These are phyloP conservation scores for Lasiodiplodia citricola DNA, from an alignment of 2,329 filamentous ascomycete species.

Conservation along the genomic window DNA sequence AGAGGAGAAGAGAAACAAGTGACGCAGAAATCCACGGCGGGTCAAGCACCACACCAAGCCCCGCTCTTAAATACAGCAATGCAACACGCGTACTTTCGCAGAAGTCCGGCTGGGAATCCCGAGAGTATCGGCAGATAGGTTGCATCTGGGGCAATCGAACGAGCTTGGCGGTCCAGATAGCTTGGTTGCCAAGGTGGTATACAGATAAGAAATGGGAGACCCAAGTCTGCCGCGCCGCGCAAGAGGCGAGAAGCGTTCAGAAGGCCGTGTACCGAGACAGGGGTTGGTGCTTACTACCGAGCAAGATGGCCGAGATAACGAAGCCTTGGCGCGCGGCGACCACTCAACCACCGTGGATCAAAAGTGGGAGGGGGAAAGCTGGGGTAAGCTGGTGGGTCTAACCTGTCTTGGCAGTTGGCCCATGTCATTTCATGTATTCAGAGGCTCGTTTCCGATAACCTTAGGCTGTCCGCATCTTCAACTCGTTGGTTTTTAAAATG, in stretches of 20 bases:
- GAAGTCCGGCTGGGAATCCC: slow-evolving; percentile 2
- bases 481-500: neutral
- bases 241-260: neutral
- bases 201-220: neutral
- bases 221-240: neutral
- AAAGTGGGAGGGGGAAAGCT: slow-evolving; percentile 19
- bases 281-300: neutral
- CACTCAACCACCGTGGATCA: neutral
- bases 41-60: neutral
- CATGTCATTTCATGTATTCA: neutral
- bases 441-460: neutral
- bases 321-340: neutral
- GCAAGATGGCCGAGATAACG: neutral
- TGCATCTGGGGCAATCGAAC: slow-evolving; percentile 1
- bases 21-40: neutral
- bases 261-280: neutral
- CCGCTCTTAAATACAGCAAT: slow-evolving; percentile 5
- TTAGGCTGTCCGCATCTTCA: neutral
- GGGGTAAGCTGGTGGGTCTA: slow-evolving; percentile 1
- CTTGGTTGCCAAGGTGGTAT: slow-evolving; percentile 7
- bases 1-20: neutral
- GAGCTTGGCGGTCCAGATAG: slow-evolving; percentile 3
- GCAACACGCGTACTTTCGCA: neutral
- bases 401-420: slow-evolving; percentile 5
- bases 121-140: slow-evolving; percentile 7